These are phyloP conservation scores for Loxodes magnus DNA, from an alignment of 73 alveolate species.

Conservation along the genomic window DNA sequence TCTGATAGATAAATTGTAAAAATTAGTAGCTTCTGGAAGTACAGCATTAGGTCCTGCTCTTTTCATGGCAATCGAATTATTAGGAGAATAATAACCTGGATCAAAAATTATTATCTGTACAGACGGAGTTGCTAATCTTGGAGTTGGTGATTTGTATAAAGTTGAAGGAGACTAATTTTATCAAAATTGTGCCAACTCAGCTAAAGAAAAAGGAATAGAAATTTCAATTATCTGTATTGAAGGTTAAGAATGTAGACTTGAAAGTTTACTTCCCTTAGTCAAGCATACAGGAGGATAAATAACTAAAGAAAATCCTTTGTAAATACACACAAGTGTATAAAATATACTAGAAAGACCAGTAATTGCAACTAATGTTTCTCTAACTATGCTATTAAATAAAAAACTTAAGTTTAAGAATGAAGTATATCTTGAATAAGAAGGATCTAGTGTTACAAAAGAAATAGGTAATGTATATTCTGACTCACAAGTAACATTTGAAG, in stretches of 20 bases:
- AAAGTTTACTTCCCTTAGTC: slow-evolving; percentile 44
- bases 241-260: slow-evolving; percentile 80
- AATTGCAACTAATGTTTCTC: slow-evolving; percentile 60
- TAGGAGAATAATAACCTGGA: slow-evolving; percentile 59
- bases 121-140: slow-evolving; percentile 87
- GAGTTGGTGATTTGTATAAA: slow-evolving; percentile 61
- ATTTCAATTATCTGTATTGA: slow-evolving; percentile 54
- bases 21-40: slow-evolving; percentile 59
- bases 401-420: too few species aligned
- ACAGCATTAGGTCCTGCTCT: slow-evolving; percentile 91
- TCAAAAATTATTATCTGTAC: slow-evolving; percentile 75
- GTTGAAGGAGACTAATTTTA: slow-evolving; percentile 44
- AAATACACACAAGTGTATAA: slow-evolving; percentile 52
- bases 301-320: slow-evolving; percentile 67
- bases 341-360: slow-evolving; percentile 54
- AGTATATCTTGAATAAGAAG: too few species aligned
- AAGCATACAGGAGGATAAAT: slow-evolving; percentile 78
- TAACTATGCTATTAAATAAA: too few species aligned
- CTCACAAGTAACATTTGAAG: too few species aligned
- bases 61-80: slow-evolving; percentile 47
- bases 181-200: slow-evolving; percentile 55
- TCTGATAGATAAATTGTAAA: slow-evolving; percentile 22
- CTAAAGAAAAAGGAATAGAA: slow-evolving; percentile 53
- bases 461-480: too few species aligned
- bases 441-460: too few species aligned